Conservation (phyloP, 73 alveolate genomes). For the Vitrella brassicaformis region DNA sequence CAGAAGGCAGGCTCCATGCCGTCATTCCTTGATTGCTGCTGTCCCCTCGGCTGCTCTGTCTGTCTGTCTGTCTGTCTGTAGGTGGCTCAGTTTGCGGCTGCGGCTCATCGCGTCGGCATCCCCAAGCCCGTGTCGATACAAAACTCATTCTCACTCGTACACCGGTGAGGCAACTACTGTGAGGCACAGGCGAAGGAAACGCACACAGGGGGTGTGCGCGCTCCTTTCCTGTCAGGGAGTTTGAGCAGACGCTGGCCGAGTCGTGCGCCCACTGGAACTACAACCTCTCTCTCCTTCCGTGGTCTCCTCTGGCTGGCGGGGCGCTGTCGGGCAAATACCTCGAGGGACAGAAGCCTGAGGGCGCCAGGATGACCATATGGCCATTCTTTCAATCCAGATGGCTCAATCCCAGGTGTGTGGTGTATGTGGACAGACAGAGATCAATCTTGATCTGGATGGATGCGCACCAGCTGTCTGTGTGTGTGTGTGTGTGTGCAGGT, state of each 20-base stretch:
- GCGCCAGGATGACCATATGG: neutral
- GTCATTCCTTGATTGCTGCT: no score
- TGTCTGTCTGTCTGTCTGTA: no score
- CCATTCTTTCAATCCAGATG: neutral
- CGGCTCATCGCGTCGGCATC: neutral
- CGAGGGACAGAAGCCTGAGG: slow-evolving; percentile 30
- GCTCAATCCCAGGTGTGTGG: neutral
- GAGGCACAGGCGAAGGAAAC: neutral
- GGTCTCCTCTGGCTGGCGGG: slow-evolving; percentile 40
- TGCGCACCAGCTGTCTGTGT: neutral
- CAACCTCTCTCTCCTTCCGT: neutral
- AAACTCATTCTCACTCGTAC: neutral
- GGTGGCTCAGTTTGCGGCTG: no score
- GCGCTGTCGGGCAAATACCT: slow-evolving; percentile 31
- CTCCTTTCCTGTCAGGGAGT: neutral
- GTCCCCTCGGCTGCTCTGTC: neutral
- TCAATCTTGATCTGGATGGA: neutral
- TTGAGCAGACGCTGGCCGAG: neutral
- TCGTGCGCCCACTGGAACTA: neutral
- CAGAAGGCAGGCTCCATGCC: no score
- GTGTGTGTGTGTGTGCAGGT: neutral
- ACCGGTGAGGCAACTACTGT: neutral
- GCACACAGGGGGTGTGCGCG: neutral
- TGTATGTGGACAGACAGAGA: neutral
- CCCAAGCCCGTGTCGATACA: neutral